phyloP scores from a whole-genome alignment of 2,329 filamentous ascomycete species.

The Beauveria scarabaeidicola region DNA sequence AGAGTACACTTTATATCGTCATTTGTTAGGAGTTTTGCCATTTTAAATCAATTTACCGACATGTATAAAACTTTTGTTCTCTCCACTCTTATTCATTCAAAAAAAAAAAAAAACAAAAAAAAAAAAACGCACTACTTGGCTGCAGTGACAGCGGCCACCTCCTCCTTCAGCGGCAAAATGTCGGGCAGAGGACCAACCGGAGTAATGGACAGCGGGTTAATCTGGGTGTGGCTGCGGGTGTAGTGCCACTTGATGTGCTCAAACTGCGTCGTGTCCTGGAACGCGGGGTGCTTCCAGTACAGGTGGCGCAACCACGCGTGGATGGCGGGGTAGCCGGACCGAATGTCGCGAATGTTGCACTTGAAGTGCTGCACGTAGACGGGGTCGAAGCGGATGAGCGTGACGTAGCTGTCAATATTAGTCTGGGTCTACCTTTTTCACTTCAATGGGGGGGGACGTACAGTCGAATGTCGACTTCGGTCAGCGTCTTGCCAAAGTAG shows the following conservation, averaged over 20 bases:
- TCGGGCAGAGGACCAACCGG: slow-evolving; percentile 78
- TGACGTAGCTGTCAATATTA: slow-evolving; percentile 46
- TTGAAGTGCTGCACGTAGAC: slow-evolving; percentile 86
- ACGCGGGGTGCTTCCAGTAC: slow-evolving; percentile 77
- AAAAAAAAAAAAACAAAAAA: too few species aligned
- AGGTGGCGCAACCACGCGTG: slow-evolving; percentile 75
- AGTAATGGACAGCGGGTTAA: slow-evolving; percentile 65
- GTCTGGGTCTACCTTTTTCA: neutral
- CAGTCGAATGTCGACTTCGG: slow-evolving; percentile 74
- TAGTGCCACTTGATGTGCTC: slow-evolving; percentile 86
- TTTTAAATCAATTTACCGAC: too few species aligned
- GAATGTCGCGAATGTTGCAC: slow-evolving; percentile 78
- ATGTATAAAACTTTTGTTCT: too few species aligned
- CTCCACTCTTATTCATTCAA: too few species aligned
- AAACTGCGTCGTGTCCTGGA: slow-evolving; percentile 77
- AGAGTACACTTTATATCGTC: too few species aligned
- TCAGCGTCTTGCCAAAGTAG: slow-evolving; percentile 67
- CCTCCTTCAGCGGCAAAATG: slow-evolving; percentile 68
- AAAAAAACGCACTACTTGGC: neutral
- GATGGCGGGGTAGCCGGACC: slow-evolving; percentile 71
- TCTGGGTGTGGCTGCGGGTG: slow-evolving; percentile 53
- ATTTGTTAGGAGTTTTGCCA: neutral
- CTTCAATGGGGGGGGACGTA: slow-evolving; percentile 19
- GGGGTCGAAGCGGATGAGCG: slow-evolving; percentile 64
- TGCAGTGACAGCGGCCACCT: slow-evolving; percentile 50